Evolutionary conservation across 2,329 filamentous ascomycete genomes (phyloP).

Genomic region (Verticillium alfalfae): DNA sequence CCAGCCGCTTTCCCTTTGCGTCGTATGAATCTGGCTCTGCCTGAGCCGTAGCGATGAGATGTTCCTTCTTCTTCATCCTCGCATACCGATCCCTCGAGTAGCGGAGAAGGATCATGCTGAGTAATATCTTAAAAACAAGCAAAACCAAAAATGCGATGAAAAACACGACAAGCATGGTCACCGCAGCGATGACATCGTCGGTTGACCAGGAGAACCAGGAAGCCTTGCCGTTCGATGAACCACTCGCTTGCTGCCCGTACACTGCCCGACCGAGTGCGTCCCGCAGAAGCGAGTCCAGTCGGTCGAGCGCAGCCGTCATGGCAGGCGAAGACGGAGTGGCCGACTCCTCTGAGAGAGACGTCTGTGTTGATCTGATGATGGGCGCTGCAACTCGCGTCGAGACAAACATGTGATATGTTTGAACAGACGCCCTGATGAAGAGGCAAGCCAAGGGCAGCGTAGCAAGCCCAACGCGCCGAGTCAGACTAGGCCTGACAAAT

Average conservation of each 20-base stretch:
- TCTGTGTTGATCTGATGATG: constrained; percentile 58
- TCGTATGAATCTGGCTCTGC: constrained; percentile 52
- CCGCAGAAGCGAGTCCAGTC: constrained; percentile 72
- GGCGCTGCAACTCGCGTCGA: constrained; percentile 78
- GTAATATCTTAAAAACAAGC: constrained; percentile 74
- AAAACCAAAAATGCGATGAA: constrained; percentile 80
- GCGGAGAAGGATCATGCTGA: constrained; percentile 81
- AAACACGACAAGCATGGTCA: constrained; percentile 83
- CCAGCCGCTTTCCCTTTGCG: constrained; percentile 68
- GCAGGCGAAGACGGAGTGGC: constrained; percentile 63
- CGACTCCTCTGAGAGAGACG: constrained; percentile 60
- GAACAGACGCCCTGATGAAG: constrained; percentile 88
- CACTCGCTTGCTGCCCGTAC: constrained; percentile 51
- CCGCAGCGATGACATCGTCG: constrained; percentile 67
- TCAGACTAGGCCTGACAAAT: constrained; percentile 85
- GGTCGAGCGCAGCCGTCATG: constrained; percentile 70
- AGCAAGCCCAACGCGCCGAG: constrained; percentile 81
- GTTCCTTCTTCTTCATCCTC: constrained; percentile 70
- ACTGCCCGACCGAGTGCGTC: constrained; percentile 71
- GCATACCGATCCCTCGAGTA: constrained; percentile 76
- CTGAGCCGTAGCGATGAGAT: constrained; percentile 37
- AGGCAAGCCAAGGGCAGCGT: constrained; percentile 90
- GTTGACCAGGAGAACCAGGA: constrained; percentile 54
- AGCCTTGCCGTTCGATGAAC: constrained; percentile 23
- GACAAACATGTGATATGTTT: constrained; percentile 98